Percentiles rank a stretch among this genome's conserved stretches.
These are phyloP conservation scores for Saccharomycodes ludwigii DNA, from an alignment of 805 yeast genomes.

Conservation along the genomic window DNA sequence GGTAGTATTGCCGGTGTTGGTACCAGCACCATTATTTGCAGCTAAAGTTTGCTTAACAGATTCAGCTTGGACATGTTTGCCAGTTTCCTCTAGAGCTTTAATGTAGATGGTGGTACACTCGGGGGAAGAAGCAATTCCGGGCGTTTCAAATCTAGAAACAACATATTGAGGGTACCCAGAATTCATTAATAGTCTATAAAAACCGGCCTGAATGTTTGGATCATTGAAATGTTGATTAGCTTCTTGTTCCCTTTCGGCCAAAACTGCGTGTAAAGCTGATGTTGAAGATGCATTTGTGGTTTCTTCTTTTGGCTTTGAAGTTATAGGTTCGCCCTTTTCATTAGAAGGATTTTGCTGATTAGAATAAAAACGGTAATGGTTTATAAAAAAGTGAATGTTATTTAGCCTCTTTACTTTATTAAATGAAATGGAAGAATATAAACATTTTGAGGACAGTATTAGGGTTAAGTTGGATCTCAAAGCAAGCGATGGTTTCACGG, in stretches of 20 bases:
- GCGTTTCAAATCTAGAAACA: constrained; percentile 85
- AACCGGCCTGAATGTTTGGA: constrained; percentile 67
- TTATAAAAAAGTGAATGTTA: no score
- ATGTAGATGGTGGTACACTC: constrained; percentile 71
- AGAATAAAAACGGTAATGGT: no score
- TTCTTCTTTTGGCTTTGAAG: no score
- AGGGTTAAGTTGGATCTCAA: no score
- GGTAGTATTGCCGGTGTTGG: constrained; percentile 6
- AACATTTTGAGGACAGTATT: no score
- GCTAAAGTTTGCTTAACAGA: constrained; percentile 37
- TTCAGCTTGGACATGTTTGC: constrained; percentile 69
- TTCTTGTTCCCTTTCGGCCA: constrained; percentile 63
- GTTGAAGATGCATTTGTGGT: background rate
- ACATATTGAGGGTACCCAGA: constrained; percentile 93
- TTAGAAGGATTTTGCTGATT: no score
- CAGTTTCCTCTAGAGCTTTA: constrained; percentile 69
- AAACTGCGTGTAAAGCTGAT: constrained; percentile 24
- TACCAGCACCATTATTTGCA: constrained; percentile 4
- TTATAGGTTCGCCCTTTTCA: no score
- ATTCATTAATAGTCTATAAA: constrained; percentile 60
- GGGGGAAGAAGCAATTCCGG: constrained; percentile 76
- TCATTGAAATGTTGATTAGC: constrained; percentile 70
- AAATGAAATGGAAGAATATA: no score
- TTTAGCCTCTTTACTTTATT: no score
- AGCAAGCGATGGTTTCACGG: no score